Evolutionary conservation across 495 filamentous ascomycete genomes (phyloP).

Genomic region (Aspergillus olivimuriae): DNA sequence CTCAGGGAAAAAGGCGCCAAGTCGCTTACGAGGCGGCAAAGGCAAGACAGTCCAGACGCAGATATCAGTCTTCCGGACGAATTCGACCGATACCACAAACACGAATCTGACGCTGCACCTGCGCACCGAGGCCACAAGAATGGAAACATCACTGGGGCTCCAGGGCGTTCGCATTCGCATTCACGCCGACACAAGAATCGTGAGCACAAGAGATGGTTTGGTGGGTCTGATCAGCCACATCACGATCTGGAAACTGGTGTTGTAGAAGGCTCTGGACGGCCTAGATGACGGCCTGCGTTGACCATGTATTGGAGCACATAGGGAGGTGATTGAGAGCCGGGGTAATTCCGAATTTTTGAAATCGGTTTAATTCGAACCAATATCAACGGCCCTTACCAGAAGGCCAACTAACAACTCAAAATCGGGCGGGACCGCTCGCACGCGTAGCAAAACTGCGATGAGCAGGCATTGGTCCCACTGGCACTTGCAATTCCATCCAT

Average conservation of each 20-base stretch:
- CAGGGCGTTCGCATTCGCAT: slow-evolving; percentile 17
- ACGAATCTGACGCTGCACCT: slow-evolving; percentile 4
- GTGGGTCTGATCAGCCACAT: slow-evolving; percentile 22
- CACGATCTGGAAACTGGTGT: slow-evolving; percentile 28
- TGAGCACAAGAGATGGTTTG: slow-evolving; percentile 26
- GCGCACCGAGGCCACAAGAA: slow-evolving; percentile 1
- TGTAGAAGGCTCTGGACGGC: slow-evolving; percentile 3
- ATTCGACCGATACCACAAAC: slow-evolving; percentile 32
- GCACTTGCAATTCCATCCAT: neutral
- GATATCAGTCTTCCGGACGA: slow-evolving; percentile 38
- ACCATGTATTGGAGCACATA: no score
- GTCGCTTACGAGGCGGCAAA: slow-evolving; percentile 16
- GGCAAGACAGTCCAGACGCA: slow-evolving; percentile 6
- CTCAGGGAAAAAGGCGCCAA: slow-evolving; percentile 47
- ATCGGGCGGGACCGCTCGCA: slow-evolving; percentile 47
- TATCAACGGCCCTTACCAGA: no score
- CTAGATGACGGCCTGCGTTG: slow-evolving; percentile 1
- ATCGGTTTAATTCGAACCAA: no score
- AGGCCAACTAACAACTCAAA: slow-evolving; percentile 40
- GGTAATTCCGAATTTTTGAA: no score
- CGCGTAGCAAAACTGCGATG: slow-evolving; percentile 47
- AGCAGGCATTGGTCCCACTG: neutral
- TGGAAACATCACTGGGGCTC: slow-evolving; percentile 3
- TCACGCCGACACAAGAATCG: slow-evolving; percentile 19
- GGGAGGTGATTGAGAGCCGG: no score